Conservation (phyloP, 1,284 basidiomycete genomes). For the Trichosporon faecale region DNA sequence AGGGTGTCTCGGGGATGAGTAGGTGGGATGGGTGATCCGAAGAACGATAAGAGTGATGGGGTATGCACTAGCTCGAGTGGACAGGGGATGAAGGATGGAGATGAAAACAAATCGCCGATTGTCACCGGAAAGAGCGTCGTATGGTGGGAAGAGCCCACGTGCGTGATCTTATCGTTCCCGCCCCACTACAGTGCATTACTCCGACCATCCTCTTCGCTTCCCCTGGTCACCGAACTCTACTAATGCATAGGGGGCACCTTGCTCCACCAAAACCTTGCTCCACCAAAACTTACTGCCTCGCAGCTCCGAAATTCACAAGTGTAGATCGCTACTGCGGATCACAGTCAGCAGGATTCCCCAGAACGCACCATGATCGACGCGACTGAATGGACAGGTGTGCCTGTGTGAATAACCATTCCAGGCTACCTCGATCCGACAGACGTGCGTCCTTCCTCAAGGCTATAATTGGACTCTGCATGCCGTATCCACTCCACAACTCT, state of each 20-base stretch:
- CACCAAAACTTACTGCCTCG: no score
- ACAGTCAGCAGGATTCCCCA: no score
- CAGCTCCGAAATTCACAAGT: no score
- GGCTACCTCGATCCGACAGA: background rate
- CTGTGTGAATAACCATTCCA: background rate
- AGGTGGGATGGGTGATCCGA: background rate
- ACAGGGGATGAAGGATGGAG: background rate
- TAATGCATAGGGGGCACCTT: no score
- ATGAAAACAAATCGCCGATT: background rate
- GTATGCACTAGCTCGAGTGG: background rate
- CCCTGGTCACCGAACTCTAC: background rate
- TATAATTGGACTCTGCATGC: background rate
- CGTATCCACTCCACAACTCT: no score
- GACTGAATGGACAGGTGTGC: background rate
- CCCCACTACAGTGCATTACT: background rate
- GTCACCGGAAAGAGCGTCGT: background rate
- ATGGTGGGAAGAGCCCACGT: background rate
- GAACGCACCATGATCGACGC: no score
- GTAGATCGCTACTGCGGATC: no score
- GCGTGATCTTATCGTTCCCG: background rate
- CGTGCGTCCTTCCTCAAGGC: background rate
- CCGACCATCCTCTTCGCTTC: background rate
- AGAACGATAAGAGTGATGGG: background rate
- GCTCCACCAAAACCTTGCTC: no score
- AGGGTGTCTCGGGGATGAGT: background rate